Evolutionary conservation across 768 basidiomycete genomes (phyloP).

Genomic region (Amanita rimosa): DNA sequence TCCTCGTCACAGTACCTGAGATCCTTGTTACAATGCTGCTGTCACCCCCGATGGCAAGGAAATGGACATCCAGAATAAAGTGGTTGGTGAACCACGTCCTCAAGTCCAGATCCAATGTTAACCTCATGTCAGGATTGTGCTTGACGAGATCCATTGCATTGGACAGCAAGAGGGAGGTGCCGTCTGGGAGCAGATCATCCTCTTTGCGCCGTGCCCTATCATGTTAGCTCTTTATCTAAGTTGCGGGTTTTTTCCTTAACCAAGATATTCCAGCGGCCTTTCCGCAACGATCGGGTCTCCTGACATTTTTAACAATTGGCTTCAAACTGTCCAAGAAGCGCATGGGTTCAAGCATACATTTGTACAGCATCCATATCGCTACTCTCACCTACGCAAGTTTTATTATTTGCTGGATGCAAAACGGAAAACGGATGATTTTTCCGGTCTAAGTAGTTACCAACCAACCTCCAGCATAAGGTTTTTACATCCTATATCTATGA

Average conservation of each 20-base stretch:
- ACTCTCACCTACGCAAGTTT: constrained; percentile 65
- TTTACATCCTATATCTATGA: constrained; percentile 50
- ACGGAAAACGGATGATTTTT: constrained; percentile 15
- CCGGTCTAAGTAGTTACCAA: constrained; percentile 24
- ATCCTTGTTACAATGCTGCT: constrained; percentile 59
- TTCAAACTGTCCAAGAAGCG: constrained; percentile 44
- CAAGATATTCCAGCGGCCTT: constrained; percentile 35
- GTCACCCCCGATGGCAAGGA: constrained; percentile 47
- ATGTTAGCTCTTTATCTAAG: constrained; percentile 32
- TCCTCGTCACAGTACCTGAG: constrained; percentile 66
- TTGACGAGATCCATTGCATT: constrained; percentile 60
- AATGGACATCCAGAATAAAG: constrained; percentile 55
- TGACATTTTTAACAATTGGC: constrained; percentile 55
- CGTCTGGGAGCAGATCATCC: constrained; percentile 67
- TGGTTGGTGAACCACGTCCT: constrained; percentile 22
- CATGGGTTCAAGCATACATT: constrained; percentile 50
- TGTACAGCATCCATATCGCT: constrained; percentile 56
- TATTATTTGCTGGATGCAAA: constrained; percentile 28
- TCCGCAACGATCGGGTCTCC: constrained; percentile 65
- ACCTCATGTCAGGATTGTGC: constrained; percentile 39
- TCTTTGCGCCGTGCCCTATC: constrained; percentile 60
- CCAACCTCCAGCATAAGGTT: constrained; percentile 33
- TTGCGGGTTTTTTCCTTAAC: background rate
- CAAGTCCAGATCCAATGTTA: background rate
- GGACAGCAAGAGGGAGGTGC: constrained; percentile 60